A percentile compares a stretch with the other conserved stretches of the same genome.
Conservation (phyloP, 345 rosid genomes). For the Dimocarpus longan region DNA sequence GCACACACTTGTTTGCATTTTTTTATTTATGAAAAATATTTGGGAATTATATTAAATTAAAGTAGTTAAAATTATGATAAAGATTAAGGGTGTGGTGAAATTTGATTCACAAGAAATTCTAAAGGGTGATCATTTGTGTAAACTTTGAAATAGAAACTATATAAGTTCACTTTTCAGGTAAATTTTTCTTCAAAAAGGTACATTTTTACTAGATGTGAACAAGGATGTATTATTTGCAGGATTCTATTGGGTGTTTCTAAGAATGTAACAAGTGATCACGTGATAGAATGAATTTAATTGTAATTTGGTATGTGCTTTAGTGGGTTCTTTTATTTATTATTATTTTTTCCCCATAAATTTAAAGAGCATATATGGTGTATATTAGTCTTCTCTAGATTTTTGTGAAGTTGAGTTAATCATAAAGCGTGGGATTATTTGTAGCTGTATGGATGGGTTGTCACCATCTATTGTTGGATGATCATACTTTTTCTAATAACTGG, state of each 20-base stretch:
- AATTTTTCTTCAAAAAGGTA: not conserved
- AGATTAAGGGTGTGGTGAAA: not conserved
- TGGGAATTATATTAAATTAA: not conserved
- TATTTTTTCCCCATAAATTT: not conserved
- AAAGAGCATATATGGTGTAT: not conserved
- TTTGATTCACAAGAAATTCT: not conserved
- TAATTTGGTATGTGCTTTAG: slow-evolving; percentile 5
- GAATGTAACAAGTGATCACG: not conserved
- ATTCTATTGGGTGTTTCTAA: not conserved
- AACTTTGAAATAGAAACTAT: not conserved
- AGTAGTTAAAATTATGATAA: not conserved
- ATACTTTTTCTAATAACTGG: not conserved
- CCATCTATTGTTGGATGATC: not conserved
- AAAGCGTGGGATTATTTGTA: not conserved
- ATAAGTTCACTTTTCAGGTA: not conserved
- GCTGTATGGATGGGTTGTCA: not conserved
- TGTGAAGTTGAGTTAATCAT: not conserved
- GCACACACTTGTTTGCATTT: not conserved
- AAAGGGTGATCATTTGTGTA: not conserved
- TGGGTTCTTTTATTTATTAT: not conserved
- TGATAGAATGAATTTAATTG: not conserved
- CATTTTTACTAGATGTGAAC: slow-evolving; percentile 1
- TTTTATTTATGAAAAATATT: not conserved
- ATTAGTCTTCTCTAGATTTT: not conserved
- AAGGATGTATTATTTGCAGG: not conserved